Conservation (phyloP, 2,329 filamentous ascomycete species). For the Grosmannia serpens region DNA sequence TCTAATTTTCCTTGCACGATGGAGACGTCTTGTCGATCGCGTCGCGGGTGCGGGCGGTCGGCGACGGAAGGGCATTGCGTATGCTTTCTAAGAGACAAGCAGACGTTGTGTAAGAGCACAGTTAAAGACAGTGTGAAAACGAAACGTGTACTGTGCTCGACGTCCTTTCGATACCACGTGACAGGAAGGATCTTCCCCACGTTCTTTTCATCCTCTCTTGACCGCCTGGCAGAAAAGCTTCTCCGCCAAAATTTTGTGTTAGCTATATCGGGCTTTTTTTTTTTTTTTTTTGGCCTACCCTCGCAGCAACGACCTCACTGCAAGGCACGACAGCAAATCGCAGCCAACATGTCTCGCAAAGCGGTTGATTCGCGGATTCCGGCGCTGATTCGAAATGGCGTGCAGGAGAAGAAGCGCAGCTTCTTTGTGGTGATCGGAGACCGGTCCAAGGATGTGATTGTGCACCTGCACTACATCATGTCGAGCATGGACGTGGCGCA, state of each 20-base stretch:
- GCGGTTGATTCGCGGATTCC: conserved; percentile 73
- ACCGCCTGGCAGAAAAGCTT: conserved; percentile 14
- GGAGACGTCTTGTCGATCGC: too few species aligned
- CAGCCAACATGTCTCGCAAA: conserved; percentile 47
- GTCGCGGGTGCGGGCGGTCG: too few species aligned
- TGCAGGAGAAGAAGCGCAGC: conserved; percentile 92
- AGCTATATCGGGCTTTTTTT: not conserved
- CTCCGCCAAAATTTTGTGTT: conserved; percentile 11
- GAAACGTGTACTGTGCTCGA: too few species aligned
- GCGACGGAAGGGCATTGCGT: too few species aligned
- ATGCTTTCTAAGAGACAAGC: too few species aligned
- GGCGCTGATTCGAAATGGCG: conserved; percentile 80
- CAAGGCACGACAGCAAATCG: not conserved
- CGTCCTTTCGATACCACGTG: not conserved
- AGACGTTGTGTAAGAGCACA: too few species aligned
- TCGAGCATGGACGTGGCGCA: conserved; percentile 61
- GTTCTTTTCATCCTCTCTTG: not conserved
- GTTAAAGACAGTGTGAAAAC: too few species aligned
- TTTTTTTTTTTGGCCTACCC: not conserved
- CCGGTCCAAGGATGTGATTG: conserved; percentile 89
- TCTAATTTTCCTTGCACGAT: too few species aligned
- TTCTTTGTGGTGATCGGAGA: conserved; percentile 97
- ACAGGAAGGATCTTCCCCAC: too few species aligned
- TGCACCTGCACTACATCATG: conserved; percentile 86
- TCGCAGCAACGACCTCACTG: not conserved